Evolutionary conservation across 371 early-diverging fungal genomes (phyloP), one percentile per base, ranked within the genome.

Genomic region (Mucor saturninus): DNA sequence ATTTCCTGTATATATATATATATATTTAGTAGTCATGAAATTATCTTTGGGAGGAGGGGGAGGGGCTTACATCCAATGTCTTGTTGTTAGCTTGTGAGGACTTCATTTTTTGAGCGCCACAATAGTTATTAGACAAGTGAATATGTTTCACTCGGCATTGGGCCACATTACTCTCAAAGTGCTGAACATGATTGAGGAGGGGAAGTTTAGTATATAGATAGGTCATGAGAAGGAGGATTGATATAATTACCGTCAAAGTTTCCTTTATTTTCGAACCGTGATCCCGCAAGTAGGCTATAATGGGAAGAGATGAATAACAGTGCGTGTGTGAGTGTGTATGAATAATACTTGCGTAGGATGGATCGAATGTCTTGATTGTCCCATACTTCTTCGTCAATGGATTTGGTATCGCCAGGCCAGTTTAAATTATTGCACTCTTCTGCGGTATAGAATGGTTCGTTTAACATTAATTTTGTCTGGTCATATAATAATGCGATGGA

Each of bases 81-180:
- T 62, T 65, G 28, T 32, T 42, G 10, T 62, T 65, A 26, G 46
- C 56, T 43, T 66, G 58, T 0, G 55, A 48, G 37, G 61, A 37
- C 54, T 69, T 69, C 48, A 52, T 8, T 40, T 73, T 73, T 52
- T 69, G 73, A 10, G 55, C 48, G 29, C 70, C 64, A 56, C 73
- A 73, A 38, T 73, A 73, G 15, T 39, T 56, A 35, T 58, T 62
- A 2, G 64, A 64, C 21, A 52, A 31, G n/a, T 73, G 70, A 11
- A 60, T 40, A 31, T 67, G 49, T 43, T 69, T 69, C 13, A 59
- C 26, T 62, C 70, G 56, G 13, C 55, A 49, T 14, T 49, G 59
- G 39, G 42, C 51, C 1, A 73, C 26, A 49, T 48, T 55, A 28
- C 32, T 55, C 60, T 73, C 62, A 63, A 66, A 68, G 15, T 61